Percentiles rank a stretch among this genome's conserved stretches.
Evolutionary conservation across 371 early-diverging fungal species (phyloP).

Genomic region (Syncephalastrum racemosum): DNA sequence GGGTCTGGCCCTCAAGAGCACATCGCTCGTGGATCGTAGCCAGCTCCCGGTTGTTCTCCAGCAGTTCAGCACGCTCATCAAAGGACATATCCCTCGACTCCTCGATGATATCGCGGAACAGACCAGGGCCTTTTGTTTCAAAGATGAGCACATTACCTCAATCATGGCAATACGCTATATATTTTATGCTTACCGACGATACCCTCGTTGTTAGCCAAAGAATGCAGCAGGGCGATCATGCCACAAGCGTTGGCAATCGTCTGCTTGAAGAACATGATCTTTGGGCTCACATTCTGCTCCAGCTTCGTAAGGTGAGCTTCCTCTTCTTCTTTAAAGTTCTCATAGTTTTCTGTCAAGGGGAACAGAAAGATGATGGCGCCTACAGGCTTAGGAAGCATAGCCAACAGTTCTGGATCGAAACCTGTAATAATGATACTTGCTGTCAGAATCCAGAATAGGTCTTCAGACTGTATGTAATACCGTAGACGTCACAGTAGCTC

Average conservation of each 20-base stretch:
- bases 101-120: constrained; percentile 61
- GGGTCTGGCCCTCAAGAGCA: constrained; percentile 80
- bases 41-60: constrained; percentile 63
- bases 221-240: constrained; percentile 80
- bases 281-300: constrained; percentile 57
- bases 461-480: constrained; percentile 7
- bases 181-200: constrained; percentile 31
- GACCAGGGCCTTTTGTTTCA: constrained; percentile 49
- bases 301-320: constrained; percentile 45
- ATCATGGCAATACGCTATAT: not conserved
- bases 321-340: constrained; percentile 55
- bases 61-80: constrained; percentile 66
- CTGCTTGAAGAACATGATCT: constrained; percentile 80
- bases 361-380: constrained; percentile 81
- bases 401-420: constrained; percentile 81
- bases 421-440: constrained; percentile 37
- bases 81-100: constrained; percentile 60
- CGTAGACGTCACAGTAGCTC: constrained; percentile 57
- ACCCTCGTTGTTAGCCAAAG: constrained; percentile 62
- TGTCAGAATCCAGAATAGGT: not conserved
- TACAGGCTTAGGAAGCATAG: constrained; percentile 79
- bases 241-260: constrained; percentile 94
- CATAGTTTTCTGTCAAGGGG: constrained; percentile 63
- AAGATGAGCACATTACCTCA: not conserved
- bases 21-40: constrained; percentile 58